Base-by-base conservation (phyloP, 129 eudicot species). In the Pseudognaphalium luteoalbum region DNA sequence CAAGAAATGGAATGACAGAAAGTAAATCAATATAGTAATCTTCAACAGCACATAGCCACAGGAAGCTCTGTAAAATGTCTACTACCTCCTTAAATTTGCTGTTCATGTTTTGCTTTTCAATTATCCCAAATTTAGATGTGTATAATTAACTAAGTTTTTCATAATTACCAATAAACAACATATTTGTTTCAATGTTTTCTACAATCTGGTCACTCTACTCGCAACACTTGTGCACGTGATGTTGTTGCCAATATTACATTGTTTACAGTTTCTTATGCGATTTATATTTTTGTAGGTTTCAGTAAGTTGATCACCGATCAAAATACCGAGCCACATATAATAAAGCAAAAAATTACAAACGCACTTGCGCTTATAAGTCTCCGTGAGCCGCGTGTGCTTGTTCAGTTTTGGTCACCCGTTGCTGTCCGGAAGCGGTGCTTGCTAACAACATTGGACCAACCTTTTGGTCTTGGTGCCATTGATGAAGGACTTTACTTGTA, bases 391-490 rank as follows among this genome's bases (percentile, higher is more conserved):
- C 76, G 11, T 5, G 76, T 71, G 19, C 76, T 71, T 54, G 76
- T 71, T 56, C 76, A 71, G 76, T 69, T 69, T 44, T 69, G 73
- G 73, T 44, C 73, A 22, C 73, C 22, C 5, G 12, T 50, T 44
- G 20, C 15, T 41, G 21, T 25, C 59, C 19, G 19, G 21, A 15
- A 63, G 3, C 21, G 68, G 4, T 69, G 73, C 22, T 69, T 69
- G 21, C 73, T 69, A 25, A 69, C 41, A 25, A 69, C 73, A 19
- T 69, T 44, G 59, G 73, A 47, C 60, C 76, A 72, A 72, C 76
- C 76, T 54, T 72, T 72, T 72, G 76, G 76, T 54, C 52, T 72
- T 32, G 76, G 76, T 17, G 52, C 17, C 16, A 20, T 72, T 33
- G 76, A 72, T 30, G 66, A 72, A 72, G 66, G 15, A 6, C 76